Percentiles rank a stretch among this genome's conserved stretches.
Conservation (phyloP, 352 stramenopile species). For the Pythium folliculosum region DNA sequence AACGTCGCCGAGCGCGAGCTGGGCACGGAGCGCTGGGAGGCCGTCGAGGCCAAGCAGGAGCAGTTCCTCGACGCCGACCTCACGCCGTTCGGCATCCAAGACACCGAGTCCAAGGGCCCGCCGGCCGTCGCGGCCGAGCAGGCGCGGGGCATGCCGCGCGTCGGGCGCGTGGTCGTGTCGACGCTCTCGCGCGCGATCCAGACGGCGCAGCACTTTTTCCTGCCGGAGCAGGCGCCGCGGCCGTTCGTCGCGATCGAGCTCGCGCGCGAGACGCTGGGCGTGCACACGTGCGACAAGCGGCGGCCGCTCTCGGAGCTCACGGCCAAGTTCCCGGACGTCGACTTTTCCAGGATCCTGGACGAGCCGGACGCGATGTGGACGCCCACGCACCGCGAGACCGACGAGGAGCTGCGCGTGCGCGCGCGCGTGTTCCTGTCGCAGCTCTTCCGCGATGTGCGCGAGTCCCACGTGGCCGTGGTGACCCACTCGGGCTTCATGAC, state of each 20-base stretch:
- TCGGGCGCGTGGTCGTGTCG: constrained; percentile 71
- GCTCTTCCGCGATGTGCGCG: constrained; percentile 52
- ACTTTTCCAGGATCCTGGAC: constrained; percentile 58
- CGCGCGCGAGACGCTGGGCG: constrained; percentile 62
- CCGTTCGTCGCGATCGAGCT: constrained; percentile 65
- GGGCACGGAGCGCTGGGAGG: constrained; percentile 57
- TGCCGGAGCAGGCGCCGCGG: constrained; percentile 30
- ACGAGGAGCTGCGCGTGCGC: constrained; percentile 53
- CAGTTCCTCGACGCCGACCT: constrained; percentile 66
- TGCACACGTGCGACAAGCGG: constrained; percentile 74
- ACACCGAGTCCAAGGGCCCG: constrained; percentile 49
- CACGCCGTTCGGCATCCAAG: constrained; percentile 54
- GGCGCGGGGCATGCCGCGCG: constrained; percentile 50
- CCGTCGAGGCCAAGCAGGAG: constrained; percentile 56
- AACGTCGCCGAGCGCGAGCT: constrained; percentile 62
- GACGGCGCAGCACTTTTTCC: constrained; percentile 69
- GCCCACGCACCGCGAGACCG: constrained; percentile 59
- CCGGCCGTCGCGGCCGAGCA: constrained; percentile 39
- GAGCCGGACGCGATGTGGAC: constrained; percentile 63
- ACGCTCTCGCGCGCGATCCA: constrained; percentile 69
- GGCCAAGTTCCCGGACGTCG: constrained; percentile 56
- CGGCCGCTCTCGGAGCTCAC: constrained; percentile 43
- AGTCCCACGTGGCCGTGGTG: constrained; percentile 59
- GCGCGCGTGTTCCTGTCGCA: constrained; percentile 49
- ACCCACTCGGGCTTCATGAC: constrained; percentile 77